Conservation (phyloP, 768 basidiomycete genomes). For the Phlebiopsis flavidoalba region DNA sequence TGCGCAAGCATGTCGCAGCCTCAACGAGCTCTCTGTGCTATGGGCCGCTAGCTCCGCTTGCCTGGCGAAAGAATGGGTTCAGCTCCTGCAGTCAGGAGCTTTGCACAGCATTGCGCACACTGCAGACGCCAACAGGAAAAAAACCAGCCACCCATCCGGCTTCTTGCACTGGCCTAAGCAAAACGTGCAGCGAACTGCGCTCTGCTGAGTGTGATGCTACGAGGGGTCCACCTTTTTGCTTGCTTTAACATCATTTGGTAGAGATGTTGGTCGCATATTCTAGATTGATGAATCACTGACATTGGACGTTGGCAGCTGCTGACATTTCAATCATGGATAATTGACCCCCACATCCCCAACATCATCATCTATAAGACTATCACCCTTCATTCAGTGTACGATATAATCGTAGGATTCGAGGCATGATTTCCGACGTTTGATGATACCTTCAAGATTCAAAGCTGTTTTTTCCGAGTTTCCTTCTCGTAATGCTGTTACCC, state of each 20-base stretch:
- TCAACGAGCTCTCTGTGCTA: slow-evolving; percentile 38
- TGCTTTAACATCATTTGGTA: background rate
- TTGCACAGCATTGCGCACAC: slow-evolving; percentile 29
- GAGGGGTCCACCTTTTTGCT: slow-evolving; percentile 6
- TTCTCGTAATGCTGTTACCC: background rate
- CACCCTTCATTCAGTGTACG: background rate
- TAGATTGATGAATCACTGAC: background rate
- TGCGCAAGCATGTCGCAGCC: slow-evolving; percentile 27
- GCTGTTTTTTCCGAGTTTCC: background rate
- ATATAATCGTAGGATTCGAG: background rate
- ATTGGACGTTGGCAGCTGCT: background rate
- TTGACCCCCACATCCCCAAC: too few relatives aligned
- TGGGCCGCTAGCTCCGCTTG: slow-evolving; percentile 36
- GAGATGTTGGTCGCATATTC: background rate
- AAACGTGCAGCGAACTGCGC: slow-evolving; percentile 14
- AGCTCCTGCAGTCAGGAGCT: slow-evolving; percentile 32
- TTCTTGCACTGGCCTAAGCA: slow-evolving; percentile 29
- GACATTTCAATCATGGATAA: background rate
- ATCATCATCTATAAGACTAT: background rate
- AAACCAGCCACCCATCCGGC: slow-evolving; percentile 31
- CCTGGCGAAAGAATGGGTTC: slow-evolving; percentile 36
- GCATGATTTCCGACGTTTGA: background rate
- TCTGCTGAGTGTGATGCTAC: slow-evolving; percentile 20
- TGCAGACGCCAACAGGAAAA: slow-evolving; percentile 37
- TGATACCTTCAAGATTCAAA: background rate